phyloP scores from a whole-genome alignment of 352 stramenopile genomes.

The Globisporangium acanthophoron region DNA sequence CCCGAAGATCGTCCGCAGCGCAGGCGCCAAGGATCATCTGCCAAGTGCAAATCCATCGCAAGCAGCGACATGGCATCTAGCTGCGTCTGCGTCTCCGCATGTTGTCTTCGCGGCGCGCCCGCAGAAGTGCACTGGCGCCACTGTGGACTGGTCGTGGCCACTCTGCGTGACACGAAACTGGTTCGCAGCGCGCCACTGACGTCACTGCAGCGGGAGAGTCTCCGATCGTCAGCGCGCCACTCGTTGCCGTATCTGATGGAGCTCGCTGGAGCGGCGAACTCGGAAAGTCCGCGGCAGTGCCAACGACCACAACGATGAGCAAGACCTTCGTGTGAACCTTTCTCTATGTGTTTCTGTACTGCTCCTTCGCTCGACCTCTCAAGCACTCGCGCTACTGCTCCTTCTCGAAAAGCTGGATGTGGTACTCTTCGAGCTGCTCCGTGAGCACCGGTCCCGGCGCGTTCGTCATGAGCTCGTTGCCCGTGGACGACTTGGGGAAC shows the following conservation, averaged over 20 bases:
- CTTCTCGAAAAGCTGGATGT: constrained; percentile 53
- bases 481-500: constrained; percentile 87
- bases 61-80: too few relatives aligned
- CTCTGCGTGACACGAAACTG: background rate
- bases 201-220: background rate
- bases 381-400: background rate
- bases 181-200: background rate
- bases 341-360: background rate
- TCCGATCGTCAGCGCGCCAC: background rate
- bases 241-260: background rate
- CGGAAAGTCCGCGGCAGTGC: background rate
- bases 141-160: background rate
- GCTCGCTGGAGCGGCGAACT: background rate
- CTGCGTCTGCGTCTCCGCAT: too few relatives aligned
- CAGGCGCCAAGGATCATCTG: too few relatives aligned
- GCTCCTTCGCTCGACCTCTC: background rate
- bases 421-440: constrained; percentile 72
- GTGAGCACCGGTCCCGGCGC: constrained; percentile 58
- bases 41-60: too few relatives aligned
- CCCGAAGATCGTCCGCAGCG: too few relatives aligned
- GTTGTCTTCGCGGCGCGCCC: too few relatives aligned
- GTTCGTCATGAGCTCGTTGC: constrained; percentile 86
- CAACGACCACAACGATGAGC: background rate
- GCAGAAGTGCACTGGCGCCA: background rate
- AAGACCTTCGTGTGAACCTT: background rate